Evolutionary conservation across 2,329 filamentous ascomycete species (phyloP).

Genomic region (Metarhizium sp.): DNA sequence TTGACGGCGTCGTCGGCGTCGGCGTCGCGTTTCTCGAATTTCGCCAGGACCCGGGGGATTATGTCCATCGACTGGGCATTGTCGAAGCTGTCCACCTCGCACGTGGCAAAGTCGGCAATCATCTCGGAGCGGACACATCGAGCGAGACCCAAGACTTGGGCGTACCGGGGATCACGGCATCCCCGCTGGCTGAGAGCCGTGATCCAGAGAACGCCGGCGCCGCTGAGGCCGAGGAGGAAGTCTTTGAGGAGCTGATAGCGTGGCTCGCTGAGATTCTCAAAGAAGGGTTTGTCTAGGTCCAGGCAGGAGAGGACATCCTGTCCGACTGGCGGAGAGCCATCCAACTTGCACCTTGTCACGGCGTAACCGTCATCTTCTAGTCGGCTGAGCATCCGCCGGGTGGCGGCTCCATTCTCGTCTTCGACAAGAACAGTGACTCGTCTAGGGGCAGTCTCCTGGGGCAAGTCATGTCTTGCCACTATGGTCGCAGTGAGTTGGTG

Average conservation of each 20-base stretch:
- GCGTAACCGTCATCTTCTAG: not conserved
- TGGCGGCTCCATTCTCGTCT: too few relatives aligned
- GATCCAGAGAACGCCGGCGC: conserved; percentile 5
- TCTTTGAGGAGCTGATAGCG: not conserved
- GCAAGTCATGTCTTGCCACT: too few relatives aligned
- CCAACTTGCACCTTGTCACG: too few relatives aligned
- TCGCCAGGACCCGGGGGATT: not conserved
- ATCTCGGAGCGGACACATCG: conserved; percentile 6
- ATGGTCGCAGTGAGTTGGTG: too few relatives aligned
- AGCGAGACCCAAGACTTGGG: conserved; percentile 2
- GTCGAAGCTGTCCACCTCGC: conserved; percentile 1
- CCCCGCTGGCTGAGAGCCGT: conserved; percentile 4
- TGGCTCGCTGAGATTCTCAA: not conserved
- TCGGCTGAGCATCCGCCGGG: not conserved
- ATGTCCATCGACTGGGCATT: not conserved
- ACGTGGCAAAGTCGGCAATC: conserved; percentile 4
- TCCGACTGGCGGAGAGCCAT: not conserved
- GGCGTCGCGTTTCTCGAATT: not conserved
- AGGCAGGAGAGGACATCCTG: not conserved
- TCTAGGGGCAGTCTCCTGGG: too few relatives aligned
- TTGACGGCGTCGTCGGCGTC: not conserved
- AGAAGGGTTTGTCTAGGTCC: not conserved
- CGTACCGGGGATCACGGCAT: conserved; percentile 5
- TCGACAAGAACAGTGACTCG: too few relatives aligned
- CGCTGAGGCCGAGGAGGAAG: not conserved